Base-by-base conservation (phyloP, 768 basidiomycete species). In the Rickenella mellea region DNA sequence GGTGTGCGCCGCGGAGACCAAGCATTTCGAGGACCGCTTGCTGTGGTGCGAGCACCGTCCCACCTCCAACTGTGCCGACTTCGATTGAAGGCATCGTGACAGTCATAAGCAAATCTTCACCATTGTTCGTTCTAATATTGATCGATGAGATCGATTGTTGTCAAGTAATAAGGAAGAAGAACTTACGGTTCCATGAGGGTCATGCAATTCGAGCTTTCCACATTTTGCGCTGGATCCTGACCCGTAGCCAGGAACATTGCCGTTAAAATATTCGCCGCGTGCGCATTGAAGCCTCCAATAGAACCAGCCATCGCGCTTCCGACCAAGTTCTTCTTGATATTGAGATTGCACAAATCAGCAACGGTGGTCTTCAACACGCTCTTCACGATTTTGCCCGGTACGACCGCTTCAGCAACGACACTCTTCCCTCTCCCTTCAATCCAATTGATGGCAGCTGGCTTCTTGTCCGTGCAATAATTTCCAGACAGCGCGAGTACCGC, bases 391-490 rank as follows among this genome's bases (percentile, higher is more conserved):
- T 79, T 78, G 0, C 93, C 93, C 0, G 94, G 87, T 25, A 99
- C 66, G 37, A 98, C 73, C 2, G 93, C 92, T 66, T 99, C 94
- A 0, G 91, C 94, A 38, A 98, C 93, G 15, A 99, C 85, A 41
- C 87, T 87, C 83, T 99, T 99, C 20, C 96, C 96, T 30, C 96
- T 73, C 2, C 96, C 96, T 64, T 98, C 94, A 48, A 98, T 98
- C 96, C 96, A 99, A 66, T 98, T 99, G 64, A 99, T 96, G 33
- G 96, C 96, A 8, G 96, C 89, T 0, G 96, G 88, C 68, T 99
- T 99, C 82, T 99, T 99, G 67, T 99, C 96, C 50, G 91, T 99
- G 68, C 96, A 98, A 61, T 98, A 99, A 61, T 99, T 99, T 33
- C 94, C 96, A 5, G 84, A 89, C 12, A 99, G 74, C 7, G 94